Base-by-base conservation (phyloP, 2,329 filamentous ascomycete genomes). In the Aureobasidium sp. region DNA sequence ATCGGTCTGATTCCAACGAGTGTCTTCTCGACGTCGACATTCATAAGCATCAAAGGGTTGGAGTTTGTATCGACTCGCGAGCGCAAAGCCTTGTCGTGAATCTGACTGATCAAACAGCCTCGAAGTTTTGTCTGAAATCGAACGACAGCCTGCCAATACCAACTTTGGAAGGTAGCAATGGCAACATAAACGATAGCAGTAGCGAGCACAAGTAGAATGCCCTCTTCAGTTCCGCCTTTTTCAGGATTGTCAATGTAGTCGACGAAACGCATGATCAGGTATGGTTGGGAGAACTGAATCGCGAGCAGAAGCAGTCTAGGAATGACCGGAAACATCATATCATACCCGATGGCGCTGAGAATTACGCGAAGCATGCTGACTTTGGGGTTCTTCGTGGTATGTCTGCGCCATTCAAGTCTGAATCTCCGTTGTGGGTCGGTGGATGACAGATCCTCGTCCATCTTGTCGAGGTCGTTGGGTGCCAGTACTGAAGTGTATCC, bases 21-120 rank as follows among this genome's bases (percentile, higher is more conserved):
- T n/a, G 69, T 44, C 45, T 69, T 70, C 47, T 72, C 70, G 15
- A 71, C 69, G 56, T 71, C 70, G 5, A 70, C 69, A 27, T 69
- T 71, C 70, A 71, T 71, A 3, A 70, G 65, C 22, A 70, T 69
- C 6, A 69, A 66, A 9, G 70, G 68, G 5, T 66, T 66, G 41
- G 53, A 63, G 17, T 63, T 48, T 22, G 37, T n/a, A 17, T 59
- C 65, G 1, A 69, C 65, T 39, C 63, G 29, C 17, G 66, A 66
- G 8, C 66, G 60, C 5, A 71, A 51, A 3, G 69, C 66, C 36
- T 67, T 66, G 15, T 70, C 66, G 42, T 71, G 69, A 12, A 71
- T 66, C 14, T 64, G 48, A 8, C 68, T 64, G n/a, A 71, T 68
- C 5, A 70, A 57, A 39, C 67, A 67, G n/a, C 62, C 64, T 25